Percentiles rank a stretch among this genome's conserved stretches.
Conservation (phyloP, 2,329 filamentous ascomycete genomes). For the Myriangium duriaei region DNA sequence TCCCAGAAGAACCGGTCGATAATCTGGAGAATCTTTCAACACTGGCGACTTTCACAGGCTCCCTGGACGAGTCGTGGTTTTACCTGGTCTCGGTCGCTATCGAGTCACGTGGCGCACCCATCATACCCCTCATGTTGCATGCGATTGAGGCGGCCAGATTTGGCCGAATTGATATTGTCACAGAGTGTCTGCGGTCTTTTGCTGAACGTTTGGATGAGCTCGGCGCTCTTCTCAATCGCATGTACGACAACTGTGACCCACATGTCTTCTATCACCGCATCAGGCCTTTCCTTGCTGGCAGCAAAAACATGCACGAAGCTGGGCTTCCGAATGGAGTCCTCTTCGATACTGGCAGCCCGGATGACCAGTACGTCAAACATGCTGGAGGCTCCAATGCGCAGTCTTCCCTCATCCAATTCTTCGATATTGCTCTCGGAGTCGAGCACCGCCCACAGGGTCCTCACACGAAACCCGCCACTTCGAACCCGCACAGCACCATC, state of each 20-base stretch:
- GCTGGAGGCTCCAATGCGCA: conserved; percentile 94
- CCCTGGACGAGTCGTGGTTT: conserved; percentile 96
- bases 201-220: conserved; percentile 83
- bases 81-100: conserved; percentile 93
- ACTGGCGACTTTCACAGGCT: conserved; percentile 82
- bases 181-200: conserved; percentile 63
- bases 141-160: conserved; percentile 70
- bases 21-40: conserved; percentile 79
- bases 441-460: conserved; percentile 82
- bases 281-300: conserved; percentile 87
- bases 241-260: conserved; percentile 94
- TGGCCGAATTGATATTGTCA: conserved; percentile 58
- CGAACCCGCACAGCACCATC: conserved; percentile 3
- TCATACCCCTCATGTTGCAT: conserved; percentile 76
- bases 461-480: conserved; percentile 34
- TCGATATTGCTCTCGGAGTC: conserved; percentile 80
- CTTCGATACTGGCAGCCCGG: conserved; percentile 60
- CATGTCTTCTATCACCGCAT: conserved; percentile 93
- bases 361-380: conserved; percentile 59
- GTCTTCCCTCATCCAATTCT: conserved; percentile 93
- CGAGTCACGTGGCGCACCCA: conserved; percentile 77
- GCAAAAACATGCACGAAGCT: conserved; percentile 94
- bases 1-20: conserved; percentile 68
- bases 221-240: conserved; percentile 62
- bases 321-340: conserved; percentile 77